Percentiles rank a stretch among this genome's conserved stretches.
Conservation (phyloP, 805 yeast genomes). For the Candida mattraensis region DNA sequence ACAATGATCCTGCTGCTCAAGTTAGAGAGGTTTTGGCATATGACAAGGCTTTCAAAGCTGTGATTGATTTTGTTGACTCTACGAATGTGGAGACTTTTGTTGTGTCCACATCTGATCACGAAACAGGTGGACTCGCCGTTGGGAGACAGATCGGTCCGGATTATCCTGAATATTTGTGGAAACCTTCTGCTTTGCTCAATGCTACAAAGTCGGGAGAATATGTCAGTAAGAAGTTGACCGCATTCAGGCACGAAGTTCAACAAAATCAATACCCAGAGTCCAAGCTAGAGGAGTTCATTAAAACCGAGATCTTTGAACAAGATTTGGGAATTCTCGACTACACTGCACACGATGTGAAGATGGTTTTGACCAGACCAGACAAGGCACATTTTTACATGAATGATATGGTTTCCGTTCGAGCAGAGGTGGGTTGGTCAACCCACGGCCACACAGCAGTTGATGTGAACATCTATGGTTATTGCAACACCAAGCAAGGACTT, state of each 20-base stretch:
- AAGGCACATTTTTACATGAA: conserved; percentile 52
- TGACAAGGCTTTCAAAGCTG: conserved; percentile 78
- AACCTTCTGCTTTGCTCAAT: conserved; percentile 70
- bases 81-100: conserved; percentile 75
- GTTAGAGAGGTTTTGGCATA: conserved; percentile 88
- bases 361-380: conserved; percentile 36
- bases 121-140: conserved; percentile 91
- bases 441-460: conserved; percentile 97
- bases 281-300: conserved; percentile 45
- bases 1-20: conserved; percentile 92
- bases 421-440: conserved; percentile 94
- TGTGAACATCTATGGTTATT: conserved; percentile 83
- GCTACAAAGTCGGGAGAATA: conserved; percentile 79
- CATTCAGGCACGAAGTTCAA: conserved; percentile 11
- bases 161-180: conserved; percentile 89
- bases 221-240: conserved; percentile 47
- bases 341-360: conserved; percentile 51
- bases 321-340: conserved; percentile 68
- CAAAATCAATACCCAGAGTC: conserved; percentile 15
- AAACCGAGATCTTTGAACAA: conserved; percentile 52
- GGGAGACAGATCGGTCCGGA: conserved; percentile 68
- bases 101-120: conserved; percentile 89
- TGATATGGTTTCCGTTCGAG: conserved; percentile 72
- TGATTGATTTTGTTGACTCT: conserved; percentile 63
- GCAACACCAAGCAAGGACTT: conserved; percentile 52